phyloP scores from a whole-genome alignment of 148 eudicot genomes.

The Arctostaphylos glauca region DNA sequence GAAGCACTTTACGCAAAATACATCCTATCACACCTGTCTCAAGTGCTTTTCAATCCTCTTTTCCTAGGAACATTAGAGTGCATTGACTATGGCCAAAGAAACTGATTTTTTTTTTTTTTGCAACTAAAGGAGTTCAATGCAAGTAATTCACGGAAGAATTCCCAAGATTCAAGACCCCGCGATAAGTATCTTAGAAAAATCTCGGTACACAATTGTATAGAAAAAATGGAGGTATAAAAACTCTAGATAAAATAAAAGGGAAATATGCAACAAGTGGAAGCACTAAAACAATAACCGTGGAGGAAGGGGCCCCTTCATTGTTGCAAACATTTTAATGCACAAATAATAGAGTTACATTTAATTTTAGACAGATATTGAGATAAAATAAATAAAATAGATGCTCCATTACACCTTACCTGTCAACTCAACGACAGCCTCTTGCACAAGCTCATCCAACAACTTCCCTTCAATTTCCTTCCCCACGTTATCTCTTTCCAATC shows the following conservation, averaged over 20 bases:
- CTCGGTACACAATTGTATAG: too few relatives aligned
- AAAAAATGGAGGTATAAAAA: not conserved
- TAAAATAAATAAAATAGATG: not conserved
- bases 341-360: slow-evolving; percentile 17
- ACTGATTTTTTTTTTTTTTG: too few relatives aligned
- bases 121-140: too few relatives aligned
- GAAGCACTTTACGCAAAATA: too few relatives aligned
- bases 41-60: too few relatives aligned
- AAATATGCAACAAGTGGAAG: slow-evolving; percentile 11
- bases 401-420: slow-evolving; percentile 39
- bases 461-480: slow-evolving; percentile 67
- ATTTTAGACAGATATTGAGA: not conserved
- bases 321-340: slow-evolving; percentile 15
- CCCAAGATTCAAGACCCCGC: too few relatives aligned
- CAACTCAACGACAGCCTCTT: slow-evolving; percentile 63
- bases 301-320: slow-evolving; percentile 7
- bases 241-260: not conserved
- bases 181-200: too few relatives aligned
- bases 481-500: slow-evolving; percentile 46
- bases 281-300: slow-evolving; percentile 16
- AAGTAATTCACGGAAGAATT: too few relatives aligned
- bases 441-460: slow-evolving; percentile 75
- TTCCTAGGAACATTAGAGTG: too few relatives aligned
- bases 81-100: too few relatives aligned
- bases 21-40: too few relatives aligned